Conservation (phyloP, 345 rosid species). For the Acer negundo region DNA sequence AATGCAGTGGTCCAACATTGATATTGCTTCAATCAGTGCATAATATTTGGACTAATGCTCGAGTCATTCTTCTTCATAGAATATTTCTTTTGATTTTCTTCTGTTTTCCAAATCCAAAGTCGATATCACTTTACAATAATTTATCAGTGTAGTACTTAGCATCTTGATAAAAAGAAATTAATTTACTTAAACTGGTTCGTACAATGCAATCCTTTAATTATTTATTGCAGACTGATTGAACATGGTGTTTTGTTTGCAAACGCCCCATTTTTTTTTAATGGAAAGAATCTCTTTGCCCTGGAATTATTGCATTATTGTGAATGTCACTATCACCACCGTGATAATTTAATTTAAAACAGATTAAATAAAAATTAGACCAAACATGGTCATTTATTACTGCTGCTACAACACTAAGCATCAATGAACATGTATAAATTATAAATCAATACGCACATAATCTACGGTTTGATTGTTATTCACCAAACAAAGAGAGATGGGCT, state of each 20-base stretch:
- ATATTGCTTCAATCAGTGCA: background rate
- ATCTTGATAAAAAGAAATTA: background rate
- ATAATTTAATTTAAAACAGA: too few relatives aligned
- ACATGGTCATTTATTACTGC: background rate
- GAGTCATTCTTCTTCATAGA: background rate
- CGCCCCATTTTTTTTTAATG: background rate
- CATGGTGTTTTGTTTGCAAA: background rate
- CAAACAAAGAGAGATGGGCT: constrained; percentile 38
- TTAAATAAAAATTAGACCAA: too few relatives aligned
- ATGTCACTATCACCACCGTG: background rate
- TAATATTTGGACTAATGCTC: background rate
- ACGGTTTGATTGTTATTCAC: background rate
- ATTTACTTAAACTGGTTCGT: too few relatives aligned
- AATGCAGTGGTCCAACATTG: background rate
- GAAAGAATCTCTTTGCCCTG: background rate
- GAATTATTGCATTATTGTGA: background rate
- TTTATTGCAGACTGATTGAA: background rate
- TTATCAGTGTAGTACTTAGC: background rate
- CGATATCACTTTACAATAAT: background rate
- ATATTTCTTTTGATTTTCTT: background rate
- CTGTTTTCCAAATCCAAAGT: background rate
- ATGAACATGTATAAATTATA: background rate
- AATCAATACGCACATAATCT: background rate
- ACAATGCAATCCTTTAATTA: background rate
- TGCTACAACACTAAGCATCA: background rate